Evolutionary conservation across 139 green algal genomes (phyloP).

Genomic region (Chlorella sp.): DNA sequence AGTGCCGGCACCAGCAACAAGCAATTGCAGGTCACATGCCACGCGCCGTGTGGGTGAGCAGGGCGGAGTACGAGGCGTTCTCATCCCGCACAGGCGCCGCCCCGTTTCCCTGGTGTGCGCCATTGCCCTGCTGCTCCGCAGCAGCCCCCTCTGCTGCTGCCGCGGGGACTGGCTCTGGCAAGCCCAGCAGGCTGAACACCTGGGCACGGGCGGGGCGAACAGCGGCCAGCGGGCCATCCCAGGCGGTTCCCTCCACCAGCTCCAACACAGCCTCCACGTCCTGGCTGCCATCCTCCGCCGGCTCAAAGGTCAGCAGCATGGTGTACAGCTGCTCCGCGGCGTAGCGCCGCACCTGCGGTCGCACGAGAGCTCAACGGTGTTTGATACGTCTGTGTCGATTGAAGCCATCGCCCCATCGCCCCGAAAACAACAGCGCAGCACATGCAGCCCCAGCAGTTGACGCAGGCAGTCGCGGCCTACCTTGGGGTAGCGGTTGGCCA

Average conservation of each 20-base stretch:
- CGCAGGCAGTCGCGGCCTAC: too few species aligned
- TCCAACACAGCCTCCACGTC: constrained; percentile 50
- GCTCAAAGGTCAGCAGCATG: constrained; percentile 69
- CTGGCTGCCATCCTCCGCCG: constrained; percentile 32
- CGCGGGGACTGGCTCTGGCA: constrained; percentile 4
- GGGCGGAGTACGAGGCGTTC: constrained; percentile 6
- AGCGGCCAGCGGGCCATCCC: constrained; percentile 69
- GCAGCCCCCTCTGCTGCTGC: not conserved
- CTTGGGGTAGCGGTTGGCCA: constrained; percentile 69
- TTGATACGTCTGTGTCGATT: too few species aligned
- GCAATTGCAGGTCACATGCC: not conserved
- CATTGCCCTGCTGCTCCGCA: not conserved
- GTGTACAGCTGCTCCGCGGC: constrained; percentile 90
- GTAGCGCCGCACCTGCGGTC: constrained; percentile 65
- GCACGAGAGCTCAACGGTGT: too few species aligned
- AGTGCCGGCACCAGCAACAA: too few species aligned
- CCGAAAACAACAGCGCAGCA: too few species aligned
- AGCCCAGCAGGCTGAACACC: constrained; percentile 1
- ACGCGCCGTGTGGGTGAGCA: constrained; percentile 1
- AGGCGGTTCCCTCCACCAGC: constrained; percentile 59
- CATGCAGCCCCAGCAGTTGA: too few species aligned
- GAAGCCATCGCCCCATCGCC: too few species aligned
- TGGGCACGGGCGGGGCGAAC: constrained; percentile 34
- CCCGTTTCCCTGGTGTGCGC: not conserved
- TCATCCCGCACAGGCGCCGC: not conserved